Percentiles rank a stretch among this genome's conserved stretches.
Conservation (phyloP, 1,139 yeast genomes). For the Candida sp. region DNA sequence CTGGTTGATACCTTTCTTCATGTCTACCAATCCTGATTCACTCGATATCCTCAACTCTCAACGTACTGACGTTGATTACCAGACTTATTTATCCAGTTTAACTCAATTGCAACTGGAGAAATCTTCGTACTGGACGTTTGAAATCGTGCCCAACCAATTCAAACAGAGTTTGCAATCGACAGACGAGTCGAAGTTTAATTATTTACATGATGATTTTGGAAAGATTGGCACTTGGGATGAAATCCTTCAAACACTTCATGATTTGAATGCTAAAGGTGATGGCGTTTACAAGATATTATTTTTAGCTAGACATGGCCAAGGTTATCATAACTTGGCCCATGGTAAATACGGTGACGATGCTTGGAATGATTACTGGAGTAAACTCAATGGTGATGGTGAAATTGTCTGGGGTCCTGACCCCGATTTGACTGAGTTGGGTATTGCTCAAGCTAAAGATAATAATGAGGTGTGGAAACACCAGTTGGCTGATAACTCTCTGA, state of each 20-base stretch:
- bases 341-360: slow-evolving; percentile 36
- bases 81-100: slow-evolving; percentile 13
- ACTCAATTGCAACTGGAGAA: slow-evolving; percentile 8
- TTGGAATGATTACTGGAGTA: slow-evolving; percentile 45
- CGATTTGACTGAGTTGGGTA: slow-evolving; percentile 37
- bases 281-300: slow-evolving; percentile 32
- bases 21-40: slow-evolving; percentile 11
- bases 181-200: slow-evolving; percentile 35
- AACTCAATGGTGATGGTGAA: slow-evolving; percentile 39
- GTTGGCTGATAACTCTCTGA: slow-evolving; percentile 15
- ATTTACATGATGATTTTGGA: slow-evolving; percentile 40
- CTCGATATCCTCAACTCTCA: slow-evolving; percentile 12
- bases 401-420: slow-evolving; percentile 50
- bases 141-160: slow-evolving; percentile 34
- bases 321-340: slow-evolving; percentile 44
- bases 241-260: slow-evolving; percentile 19
- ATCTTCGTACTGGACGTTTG: slow-evolving; percentile 29
- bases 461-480: slow-evolving; percentile 21
- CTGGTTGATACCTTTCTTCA: slow-evolving; percentile 1
- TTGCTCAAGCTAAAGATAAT: slow-evolving; percentile 34
- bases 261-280: slow-evolving; percentile 24
- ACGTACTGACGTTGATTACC: slow-evolving; percentile 9
- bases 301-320: slow-evolving; percentile 47
- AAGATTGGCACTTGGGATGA: slow-evolving; percentile 30
- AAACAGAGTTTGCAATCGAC: slow-evolving; percentile 35